phyloP scores from a whole-genome alignment of 1,284 basidiomycete species.

The Abortiporus biennis region DNA sequence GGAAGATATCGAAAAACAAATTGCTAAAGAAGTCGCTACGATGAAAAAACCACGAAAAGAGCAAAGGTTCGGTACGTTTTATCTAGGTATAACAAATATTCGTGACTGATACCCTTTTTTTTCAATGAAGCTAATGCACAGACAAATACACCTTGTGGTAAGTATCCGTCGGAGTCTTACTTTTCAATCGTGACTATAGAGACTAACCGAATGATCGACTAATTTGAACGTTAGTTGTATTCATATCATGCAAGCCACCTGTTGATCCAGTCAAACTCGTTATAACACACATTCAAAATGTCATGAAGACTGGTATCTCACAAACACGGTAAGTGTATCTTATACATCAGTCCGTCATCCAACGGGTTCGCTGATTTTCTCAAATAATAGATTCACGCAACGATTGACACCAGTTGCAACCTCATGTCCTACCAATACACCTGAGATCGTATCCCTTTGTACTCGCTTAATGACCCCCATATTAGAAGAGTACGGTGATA shows the following conservation, averaged over 20 bases:
- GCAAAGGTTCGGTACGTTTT: slow-evolving; percentile 55
- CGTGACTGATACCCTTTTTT: no score
- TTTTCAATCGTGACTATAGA: slow-evolving; percentile 1
- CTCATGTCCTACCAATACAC: slow-evolving; percentile 58
- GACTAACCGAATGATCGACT: no score
- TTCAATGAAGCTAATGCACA: no score
- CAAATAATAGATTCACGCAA: slow-evolving; percentile 48
- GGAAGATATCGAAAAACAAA: slow-evolving; percentile 59
- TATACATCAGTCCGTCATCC: not conserved
- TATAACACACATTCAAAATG: slow-evolving; percentile 54
- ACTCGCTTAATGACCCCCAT: slow-evolving; percentile 45
- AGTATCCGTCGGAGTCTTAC: slow-evolving; percentile 13
- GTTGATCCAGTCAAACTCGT: slow-evolving; percentile 73
- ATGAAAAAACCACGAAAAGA: slow-evolving; percentile 62
- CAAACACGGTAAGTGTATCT: slow-evolving; percentile 48
- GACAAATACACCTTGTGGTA: slow-evolving; percentile 75
- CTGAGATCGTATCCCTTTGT: slow-evolving; percentile 62
- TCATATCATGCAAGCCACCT: slow-evolving; percentile 72
- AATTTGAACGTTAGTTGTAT: slow-evolving; percentile 48
- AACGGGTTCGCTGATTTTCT: not conserved
- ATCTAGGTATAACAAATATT: no score
- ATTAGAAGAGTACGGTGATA: slow-evolving; percentile 37
- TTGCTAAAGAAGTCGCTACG: slow-evolving; percentile 62
- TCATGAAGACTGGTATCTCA: slow-evolving; percentile 55
- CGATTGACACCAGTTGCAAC: slow-evolving; percentile 65